A percentile compares a stretch with the other conserved stretches of the same genome.
Conservation (phyloP, 306 rosid species). For the Vicia sativa region DNA sequence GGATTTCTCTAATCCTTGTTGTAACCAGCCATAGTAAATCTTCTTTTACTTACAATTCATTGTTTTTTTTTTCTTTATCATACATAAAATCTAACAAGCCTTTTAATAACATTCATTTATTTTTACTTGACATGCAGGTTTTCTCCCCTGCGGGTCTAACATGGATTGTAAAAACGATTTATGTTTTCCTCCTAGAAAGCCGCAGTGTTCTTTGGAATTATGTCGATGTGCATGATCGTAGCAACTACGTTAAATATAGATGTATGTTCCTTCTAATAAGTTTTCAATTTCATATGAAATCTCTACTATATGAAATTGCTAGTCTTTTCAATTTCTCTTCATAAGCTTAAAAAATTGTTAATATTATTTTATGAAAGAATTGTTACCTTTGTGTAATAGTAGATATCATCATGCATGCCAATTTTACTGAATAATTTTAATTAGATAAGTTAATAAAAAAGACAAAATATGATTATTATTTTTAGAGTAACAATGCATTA, state of each 20-base stretch:
- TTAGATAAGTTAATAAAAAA: too few species aligned
- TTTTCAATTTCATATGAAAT: neutral
- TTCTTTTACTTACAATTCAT: neutral
- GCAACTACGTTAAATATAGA: neutral
- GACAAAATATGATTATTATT: too few species aligned
- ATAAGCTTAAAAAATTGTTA: too few species aligned
- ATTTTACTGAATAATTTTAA: too few species aligned
- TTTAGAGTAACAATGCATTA: too few species aligned
- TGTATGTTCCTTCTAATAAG: neutral
- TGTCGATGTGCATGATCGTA: neutral
- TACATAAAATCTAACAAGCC: neutral
- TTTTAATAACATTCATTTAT: neutral
- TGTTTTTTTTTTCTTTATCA: neutral
- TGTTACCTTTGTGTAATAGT: too few species aligned
- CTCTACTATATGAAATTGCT: neutral
- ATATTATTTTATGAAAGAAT: too few species aligned
- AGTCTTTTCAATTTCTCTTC: too few species aligned
- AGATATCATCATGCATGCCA: too few species aligned
- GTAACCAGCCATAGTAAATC: neutral
- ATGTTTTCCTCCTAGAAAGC: neutral
- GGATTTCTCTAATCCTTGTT: neutral
- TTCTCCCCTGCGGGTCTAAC: neutral
- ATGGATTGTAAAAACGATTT: neutral
- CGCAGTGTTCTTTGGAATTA: neutral
- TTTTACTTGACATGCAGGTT: neutral